Evolutionary conservation across 2,329 filamentous ascomycete species (phyloP).

Genomic region (Pseudogymnoascus sp.): DNA sequence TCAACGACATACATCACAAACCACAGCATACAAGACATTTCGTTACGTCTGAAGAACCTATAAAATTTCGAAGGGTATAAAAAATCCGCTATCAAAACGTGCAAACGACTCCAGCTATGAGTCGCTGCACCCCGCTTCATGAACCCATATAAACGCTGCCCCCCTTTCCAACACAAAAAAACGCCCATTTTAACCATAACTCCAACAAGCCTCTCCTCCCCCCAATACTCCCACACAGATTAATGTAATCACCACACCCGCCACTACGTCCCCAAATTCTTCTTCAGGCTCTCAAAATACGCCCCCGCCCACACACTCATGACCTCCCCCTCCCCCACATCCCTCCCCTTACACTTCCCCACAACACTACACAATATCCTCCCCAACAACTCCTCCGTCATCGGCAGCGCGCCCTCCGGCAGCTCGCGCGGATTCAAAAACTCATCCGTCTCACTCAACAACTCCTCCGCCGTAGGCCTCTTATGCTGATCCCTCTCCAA

Average conservation of each 20-base stretch:
- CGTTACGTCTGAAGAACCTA: neutral
- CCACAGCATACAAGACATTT: neutral
- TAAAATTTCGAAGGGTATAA: slow-evolving; percentile 2
- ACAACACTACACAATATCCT: slow-evolving; percentile 57
- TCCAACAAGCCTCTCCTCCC: neutral
- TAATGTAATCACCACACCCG: neutral
- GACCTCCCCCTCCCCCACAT: slow-evolving; percentile 50
- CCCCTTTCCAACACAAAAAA: neutral
- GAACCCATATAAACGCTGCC: neutral
- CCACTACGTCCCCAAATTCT: neutral
- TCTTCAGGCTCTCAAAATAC: slow-evolving; percentile 4
- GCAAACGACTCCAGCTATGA: neutral
- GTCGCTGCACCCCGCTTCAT: neutral
- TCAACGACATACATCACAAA: neutral
- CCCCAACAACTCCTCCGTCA: slow-evolving; percentile 53
- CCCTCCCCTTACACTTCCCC: slow-evolving; percentile 46
- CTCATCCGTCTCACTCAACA: slow-evolving; percentile 50
- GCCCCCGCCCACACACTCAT: slow-evolving; percentile 47
- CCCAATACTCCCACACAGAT: neutral
- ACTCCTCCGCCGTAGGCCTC: slow-evolving; percentile 55
- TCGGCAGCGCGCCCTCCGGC: slow-evolving; percentile 44
- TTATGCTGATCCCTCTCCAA: slow-evolving; percentile 53
- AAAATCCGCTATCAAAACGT: slow-evolving; percentile 2
- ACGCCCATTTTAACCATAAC: neutral
- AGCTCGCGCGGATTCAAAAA: slow-evolving; percentile 57